These are phyloP conservation scores for Pseudocercospora macadamiae DNA, from an alignment of 2,329 filamentous ascomycete species.

Conservation along the genomic window DNA sequence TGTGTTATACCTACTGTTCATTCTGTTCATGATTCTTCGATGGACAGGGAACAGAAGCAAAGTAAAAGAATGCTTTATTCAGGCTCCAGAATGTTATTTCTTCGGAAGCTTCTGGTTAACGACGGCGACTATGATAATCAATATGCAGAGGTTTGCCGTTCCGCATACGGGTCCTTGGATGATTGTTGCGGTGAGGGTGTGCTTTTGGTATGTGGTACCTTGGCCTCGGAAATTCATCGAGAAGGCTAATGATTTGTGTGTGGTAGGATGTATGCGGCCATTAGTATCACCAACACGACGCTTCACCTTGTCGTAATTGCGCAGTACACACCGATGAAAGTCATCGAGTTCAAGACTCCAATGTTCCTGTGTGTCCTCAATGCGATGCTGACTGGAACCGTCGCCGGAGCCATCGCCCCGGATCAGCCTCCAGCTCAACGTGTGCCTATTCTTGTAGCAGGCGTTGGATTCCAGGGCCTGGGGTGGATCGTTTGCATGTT, in stretches of 20 bases:
- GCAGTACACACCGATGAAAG: slow-evolving; percentile 10
- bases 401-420: slow-evolving; percentile 21
- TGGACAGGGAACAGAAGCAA: slow-evolving; percentile 63
- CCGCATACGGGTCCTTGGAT: slow-evolving; percentile 59
- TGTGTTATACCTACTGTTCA: slow-evolving; percentile 63
- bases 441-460: slow-evolving; percentile 49
- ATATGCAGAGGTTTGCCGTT: slow-evolving; percentile 67
- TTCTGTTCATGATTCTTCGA: slow-evolving; percentile 57
- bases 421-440: slow-evolving; percentile 38
- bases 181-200: slow-evolving; percentile 60
- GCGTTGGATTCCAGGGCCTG: slow-evolving; percentile 50
- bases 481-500: slow-evolving; percentile 47
- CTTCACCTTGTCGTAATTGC: slow-evolving; percentile 21
- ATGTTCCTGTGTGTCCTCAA: slow-evolving; percentile 26
- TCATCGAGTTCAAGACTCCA: slow-evolving; percentile 21
- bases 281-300: slow-evolving; percentile 16
- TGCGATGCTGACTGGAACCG: slow-evolving; percentile 29
- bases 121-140: slow-evolving; percentile 68
- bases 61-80: slow-evolving; percentile 63
- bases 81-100: slow-evolving; percentile 69
- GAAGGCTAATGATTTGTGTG: background rate
- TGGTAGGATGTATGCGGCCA: slow-evolving; percentile 54
- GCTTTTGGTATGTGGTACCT: slow-evolving; percentile 58
- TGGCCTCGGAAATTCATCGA: too few species aligned
- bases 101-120: slow-evolving; percentile 73